phyloP scores from a whole-genome alignment of 2,329 filamentous ascomycete species.

The Tolypocladium endophyticum region DNA sequence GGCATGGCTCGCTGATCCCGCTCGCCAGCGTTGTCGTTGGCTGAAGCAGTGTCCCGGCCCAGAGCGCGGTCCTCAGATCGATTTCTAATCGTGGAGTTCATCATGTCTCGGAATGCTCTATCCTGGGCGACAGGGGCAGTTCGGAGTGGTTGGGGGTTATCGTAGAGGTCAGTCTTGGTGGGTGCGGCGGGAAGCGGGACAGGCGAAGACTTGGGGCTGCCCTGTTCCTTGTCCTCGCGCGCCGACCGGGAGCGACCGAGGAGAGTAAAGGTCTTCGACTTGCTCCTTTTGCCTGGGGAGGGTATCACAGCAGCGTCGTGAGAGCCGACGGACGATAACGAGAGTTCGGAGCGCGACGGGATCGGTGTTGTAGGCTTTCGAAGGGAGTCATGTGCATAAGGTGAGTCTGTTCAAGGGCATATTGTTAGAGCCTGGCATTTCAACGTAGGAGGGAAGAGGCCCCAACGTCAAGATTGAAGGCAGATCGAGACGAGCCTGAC shows the following conservation, averaged over 20 bases:
- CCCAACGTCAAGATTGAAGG: not conserved
- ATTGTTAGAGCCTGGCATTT: constrained; percentile 7
- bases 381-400: constrained; percentile 18
- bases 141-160: constrained; percentile 32
- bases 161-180: constrained; percentile 16
- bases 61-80: constrained; percentile 60
- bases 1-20: constrained; percentile 34
- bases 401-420: constrained; percentile 12
- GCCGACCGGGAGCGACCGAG: constrained; percentile 41
- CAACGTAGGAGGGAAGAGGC: not conserved
- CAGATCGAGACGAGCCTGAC: not conserved
- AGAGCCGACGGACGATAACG: constrained; percentile 38
- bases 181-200: constrained; percentile 10
- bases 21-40: constrained; percentile 33
- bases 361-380: constrained; percentile 29
- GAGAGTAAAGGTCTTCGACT: constrained; percentile 44
- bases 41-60: constrained; percentile 29
- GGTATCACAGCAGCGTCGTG: constrained; percentile 26
- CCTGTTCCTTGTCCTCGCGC: constrained; percentile 39
- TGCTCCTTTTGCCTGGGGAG: constrained; percentile 33
- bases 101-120: constrained; percentile 57
- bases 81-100: constrained; percentile 54
- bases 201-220: constrained; percentile 25
- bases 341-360: constrained; percentile 41
- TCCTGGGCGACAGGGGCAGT: constrained; percentile 57